A percentile compares a stretch with the other conserved stretches of the same genome.
These are phyloP conservation scores for Rhinocladiella mackenziei DNA, from an alignment of 2,329 filamentous ascomycete species.

Conservation along the genomic window DNA sequence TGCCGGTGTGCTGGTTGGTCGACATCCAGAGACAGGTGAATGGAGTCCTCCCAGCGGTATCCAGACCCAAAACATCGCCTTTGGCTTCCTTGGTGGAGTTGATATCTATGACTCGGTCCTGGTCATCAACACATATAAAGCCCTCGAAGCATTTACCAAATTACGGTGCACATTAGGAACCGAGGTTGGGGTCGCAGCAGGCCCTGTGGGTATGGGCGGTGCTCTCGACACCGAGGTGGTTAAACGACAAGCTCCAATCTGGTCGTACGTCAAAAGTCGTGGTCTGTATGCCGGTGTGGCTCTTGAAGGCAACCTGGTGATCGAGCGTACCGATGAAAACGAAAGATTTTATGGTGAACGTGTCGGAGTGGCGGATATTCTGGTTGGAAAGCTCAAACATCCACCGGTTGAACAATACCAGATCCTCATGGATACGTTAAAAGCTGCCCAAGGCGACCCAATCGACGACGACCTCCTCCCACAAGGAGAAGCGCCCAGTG, in stretches of 20 bases:
- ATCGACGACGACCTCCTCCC: conserved; percentile 67
- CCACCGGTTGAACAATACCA: conserved; percentile 52
- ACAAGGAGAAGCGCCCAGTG: conserved; percentile 67
- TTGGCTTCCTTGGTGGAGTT: conserved; percentile 85
- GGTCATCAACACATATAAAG: conserved; percentile 81
- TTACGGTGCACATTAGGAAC: conserved; percentile 75
- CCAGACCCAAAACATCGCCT: conserved; percentile 79
- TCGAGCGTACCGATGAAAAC: conserved; percentile 84
- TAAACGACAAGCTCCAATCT: conserved; percentile 67
- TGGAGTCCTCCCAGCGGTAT: conserved; percentile 93
- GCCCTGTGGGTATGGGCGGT: conserved; percentile 72
- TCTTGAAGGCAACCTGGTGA: conserved; percentile 80
- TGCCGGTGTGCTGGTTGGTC: conserved; percentile 78
- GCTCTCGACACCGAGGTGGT: conserved; percentile 66
- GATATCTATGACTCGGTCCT: conserved; percentile 96
- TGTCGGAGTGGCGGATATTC: conserved; percentile 59
- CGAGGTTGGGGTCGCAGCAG: conserved; percentile 71
- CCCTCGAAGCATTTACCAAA: conserved; percentile 77
- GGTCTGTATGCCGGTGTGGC: conserved; percentile 85
- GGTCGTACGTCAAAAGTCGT: conserved; percentile 83
- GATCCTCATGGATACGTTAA: conserved; percentile 75
- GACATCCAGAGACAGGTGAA: conserved; percentile 71
- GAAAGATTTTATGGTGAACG: conserved; percentile 74
- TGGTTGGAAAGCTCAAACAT: conserved; percentile 57
- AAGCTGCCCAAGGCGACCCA: conserved; percentile 81